These are phyloP conservation scores for Microbotryum violaceum DNA, from an alignment of 1,284 basidiomycete species.

Conservation along the genomic window DNA sequence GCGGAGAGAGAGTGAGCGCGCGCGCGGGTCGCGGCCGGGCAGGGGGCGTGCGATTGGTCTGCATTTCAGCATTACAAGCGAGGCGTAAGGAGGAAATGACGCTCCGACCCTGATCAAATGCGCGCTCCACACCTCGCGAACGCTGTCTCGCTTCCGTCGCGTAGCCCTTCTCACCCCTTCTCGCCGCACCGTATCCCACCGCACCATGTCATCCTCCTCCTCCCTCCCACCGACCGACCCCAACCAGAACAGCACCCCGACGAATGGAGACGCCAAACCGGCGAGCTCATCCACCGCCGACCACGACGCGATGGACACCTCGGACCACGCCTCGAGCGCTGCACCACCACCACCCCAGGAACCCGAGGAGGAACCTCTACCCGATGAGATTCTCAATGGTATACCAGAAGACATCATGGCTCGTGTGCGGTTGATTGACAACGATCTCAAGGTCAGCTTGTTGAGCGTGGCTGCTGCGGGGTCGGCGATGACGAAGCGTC, in stretches of 20 bases:
- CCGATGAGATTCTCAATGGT: conserved; percentile 64
- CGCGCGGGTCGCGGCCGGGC: too few species aligned
- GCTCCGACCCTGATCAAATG: too few species aligned
- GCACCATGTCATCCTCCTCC: conserved; percentile 5
- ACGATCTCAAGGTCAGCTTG: conserved; percentile 74
- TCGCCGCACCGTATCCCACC: not conserved
- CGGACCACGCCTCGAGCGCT: not conserved
- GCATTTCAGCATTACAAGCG: too few species aligned
- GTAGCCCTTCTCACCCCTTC: too few species aligned
- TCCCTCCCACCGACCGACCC: conserved; percentile 13
- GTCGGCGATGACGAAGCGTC: not conserved
- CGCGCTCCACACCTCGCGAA: too few species aligned
- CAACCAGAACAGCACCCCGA: too few species aligned
- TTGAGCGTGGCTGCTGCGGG: not conserved
- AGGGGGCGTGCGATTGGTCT: too few species aligned
- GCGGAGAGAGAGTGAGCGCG: too few species aligned
- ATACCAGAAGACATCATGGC: conserved; percentile 76
- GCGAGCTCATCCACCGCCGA: not conserved
- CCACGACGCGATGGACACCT: conserved; percentile 21
- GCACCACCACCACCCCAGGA: conserved; percentile 2
- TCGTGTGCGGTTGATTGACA: conserved; percentile 73
- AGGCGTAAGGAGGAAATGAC: too few species aligned
- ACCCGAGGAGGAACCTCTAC: conserved; percentile 43
- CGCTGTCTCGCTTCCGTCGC: too few species aligned
- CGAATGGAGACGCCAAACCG: too few species aligned